Evolutionary conservation across 2,329 filamentous ascomycete genomes (phyloP), one percentile per base, ranked within the genome.

Genomic region (Neonectria hederae): DNA sequence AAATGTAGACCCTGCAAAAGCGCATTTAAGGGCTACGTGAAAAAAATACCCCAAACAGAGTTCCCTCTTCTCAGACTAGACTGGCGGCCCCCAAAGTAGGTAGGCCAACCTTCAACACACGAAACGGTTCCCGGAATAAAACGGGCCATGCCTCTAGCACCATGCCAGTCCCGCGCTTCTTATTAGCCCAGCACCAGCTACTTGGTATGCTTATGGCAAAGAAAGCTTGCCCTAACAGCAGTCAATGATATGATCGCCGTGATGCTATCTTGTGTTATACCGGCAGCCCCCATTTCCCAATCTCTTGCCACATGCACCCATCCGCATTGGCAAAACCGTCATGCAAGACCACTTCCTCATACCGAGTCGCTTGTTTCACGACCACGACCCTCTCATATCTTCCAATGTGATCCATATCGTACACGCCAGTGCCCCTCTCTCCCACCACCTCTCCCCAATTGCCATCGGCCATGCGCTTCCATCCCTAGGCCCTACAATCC

Each of bases 351-450:
- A 32, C 13, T 17, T 35, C 52, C 35, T 45, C 49, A 49, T 54
- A 54, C 13, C 32, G 48, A 43, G 42, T 63, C 49, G 35, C 32
- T 26, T 59, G 61, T 63, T 63, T 63, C 60, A 58, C 19, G 9
- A 26, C 9, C 7, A 35, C 45, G 24, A 43, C 52, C 52, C 57
- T 48, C 32, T 55, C 35, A 56, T 45, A 45, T 22, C 19, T 38
- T n/a, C 14, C 14, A 5, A 38, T 11, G 7, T n/a, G 17, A 40
- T 19, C 38, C 6, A 26, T 48, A 48, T 59, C 35, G 22, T 24
- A 42, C 46, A 43, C 49, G 19, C 40, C 17, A 48, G 26, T 13
- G 28, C 28, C 32, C 9, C 38, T 42, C 38, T 42, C 38, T 42
- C n/a, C 2, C 9, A n/a, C n/a, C n/a, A 4, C 21, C 40, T 58